Evolutionary conservation across 257 asterid species (phyloP), one percentile per base, ranked within the genome.

Genomic region (Solanum tarapatanum): DNA sequence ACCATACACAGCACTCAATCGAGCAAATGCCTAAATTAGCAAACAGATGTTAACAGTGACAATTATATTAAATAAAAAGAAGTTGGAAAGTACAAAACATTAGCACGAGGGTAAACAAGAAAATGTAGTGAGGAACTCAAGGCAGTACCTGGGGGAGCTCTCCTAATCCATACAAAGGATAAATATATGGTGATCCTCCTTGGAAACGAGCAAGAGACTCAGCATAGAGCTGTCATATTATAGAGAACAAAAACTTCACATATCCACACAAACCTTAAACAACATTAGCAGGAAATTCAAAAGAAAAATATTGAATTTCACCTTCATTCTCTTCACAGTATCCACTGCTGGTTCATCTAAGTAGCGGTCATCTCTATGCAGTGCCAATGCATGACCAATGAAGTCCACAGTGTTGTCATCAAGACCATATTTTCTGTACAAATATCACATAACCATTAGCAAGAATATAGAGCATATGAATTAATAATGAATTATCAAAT

Each of bases 131-230:
- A 60, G 64, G 84, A 80, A 82, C 45, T 82, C 28, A 79, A 68
- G 79, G 84, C 26, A 79, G 55, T 80, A 97, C 99, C 98, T 97
- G 99, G 72, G 99, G 99, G 87, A 97, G 98, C 93, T 97, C 99
- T 90, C 98, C 99, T 69, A 97, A 92, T 75, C 99, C 99, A 87
- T 97, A 97, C 88, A 97, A 86, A 74, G 99, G 99, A 84, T 97
- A 97, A 91, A 97, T 95, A 90, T 97, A 97, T 37, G 99, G 98
- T 73, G 99, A 97, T 87, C 99, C 98, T 90, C 98, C 99, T 84
- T 97, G 96, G 93, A 97, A 97, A 87, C 99, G 98, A 41, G 95
- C 95, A 58, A 97, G 87, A 88, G 98, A 94, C 91, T 97, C 99
- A 43, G 97, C 93, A 83, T 95, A 97, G 89, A 97, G 98, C 99